phyloP scores from a whole-genome alignment of 1,284 basidiomycete species.

The Cystobasidium slooffiae region DNA sequence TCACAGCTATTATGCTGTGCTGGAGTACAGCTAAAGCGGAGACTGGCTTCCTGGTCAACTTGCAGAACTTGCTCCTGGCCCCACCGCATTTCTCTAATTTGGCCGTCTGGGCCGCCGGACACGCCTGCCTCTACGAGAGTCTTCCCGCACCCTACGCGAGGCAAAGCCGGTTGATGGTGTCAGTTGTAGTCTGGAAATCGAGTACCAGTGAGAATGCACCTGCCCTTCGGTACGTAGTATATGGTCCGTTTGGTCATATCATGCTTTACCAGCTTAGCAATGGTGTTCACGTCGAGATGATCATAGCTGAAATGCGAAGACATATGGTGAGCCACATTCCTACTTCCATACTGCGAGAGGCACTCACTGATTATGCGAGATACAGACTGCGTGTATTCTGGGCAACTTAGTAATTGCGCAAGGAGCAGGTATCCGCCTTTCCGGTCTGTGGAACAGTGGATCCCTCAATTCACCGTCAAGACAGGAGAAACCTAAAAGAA shows the following conservation, averaged over 20 bases:
- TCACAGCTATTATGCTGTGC: slow-evolving; percentile 54
- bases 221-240: slow-evolving; percentile 53
- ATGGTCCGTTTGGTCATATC: slow-evolving; percentile 43
- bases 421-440: slow-evolving; percentile 47
- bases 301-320: slow-evolving; percentile 51
- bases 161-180: too few species aligned
- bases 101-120: slow-evolving; percentile 28
- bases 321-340: not conserved
- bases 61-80: slow-evolving; percentile 52
- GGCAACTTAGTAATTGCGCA: slow-evolving; percentile 52
- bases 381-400: slow-evolving; percentile 50
- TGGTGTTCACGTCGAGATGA: slow-evolving; percentile 51
- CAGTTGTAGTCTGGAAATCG: too few species aligned
- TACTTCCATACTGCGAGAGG: too few species aligned
- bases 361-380: slow-evolving; percentile 54
- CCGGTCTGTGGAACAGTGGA: slow-evolving; percentile 44
- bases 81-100: slow-evolving; percentile 53
- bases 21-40: slow-evolving; percentile 52
- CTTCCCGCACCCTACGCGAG: slow-evolving; percentile 47
- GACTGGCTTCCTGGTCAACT: not conserved
- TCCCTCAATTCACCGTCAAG: too few species aligned
- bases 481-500: slow-evolving; percentile 33
- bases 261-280: slow-evolving; percentile 45
- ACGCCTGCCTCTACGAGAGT: slow-evolving; percentile 50
- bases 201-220: not conserved